Percentiles rank a stretch among this genome's conserved stretches.
Conservation (phyloP, 1,284 basidiomycete genomes). For the Exsudoporus floridanus region DNA sequence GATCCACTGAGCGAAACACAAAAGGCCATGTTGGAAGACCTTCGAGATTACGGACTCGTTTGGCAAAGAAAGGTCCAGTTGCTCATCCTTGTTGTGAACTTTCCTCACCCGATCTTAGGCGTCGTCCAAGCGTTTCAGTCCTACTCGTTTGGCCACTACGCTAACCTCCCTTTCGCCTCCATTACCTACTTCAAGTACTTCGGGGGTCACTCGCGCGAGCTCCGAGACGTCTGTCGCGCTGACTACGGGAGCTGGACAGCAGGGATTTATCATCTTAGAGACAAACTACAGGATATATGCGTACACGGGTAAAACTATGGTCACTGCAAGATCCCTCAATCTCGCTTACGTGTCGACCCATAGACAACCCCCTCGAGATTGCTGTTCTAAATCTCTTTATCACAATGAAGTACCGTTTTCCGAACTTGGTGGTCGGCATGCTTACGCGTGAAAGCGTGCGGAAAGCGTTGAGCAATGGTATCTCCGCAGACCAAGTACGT, state of each 20-base stretch:
- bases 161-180: slow-evolving; percentile 81
- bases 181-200: slow-evolving; percentile 60
- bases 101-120: slow-evolving; percentile 41
- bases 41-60: slow-evolving; percentile 93
- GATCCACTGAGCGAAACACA: slow-evolving; percentile 81
- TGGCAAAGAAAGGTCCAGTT: slow-evolving; percentile 69
- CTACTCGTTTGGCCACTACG: slow-evolving; percentile 95
- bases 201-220: slow-evolving; percentile 33
- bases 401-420: slow-evolving; percentile 89
- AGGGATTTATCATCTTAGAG: slow-evolving; percentile 95
- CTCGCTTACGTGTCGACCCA: slow-evolving; percentile 20
- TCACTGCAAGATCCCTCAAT: slow-evolving; percentile 1
- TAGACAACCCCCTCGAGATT: slow-evolving; percentile 94
- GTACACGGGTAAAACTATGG: slow-evolving; percentile 75
- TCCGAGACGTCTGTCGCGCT: slow-evolving; percentile 27
- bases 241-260: slow-evolving; percentile 52
- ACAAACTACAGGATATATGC: slow-evolving; percentile 99
- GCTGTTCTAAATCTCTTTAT: slow-evolving; percentile 96
- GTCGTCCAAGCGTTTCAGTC: slow-evolving; percentile 80
- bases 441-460: slow-evolving; percentile 96
- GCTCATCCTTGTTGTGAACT: not conserved
- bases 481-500: slow-evolving; percentile 90
- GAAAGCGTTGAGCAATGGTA: slow-evolving; percentile 91
- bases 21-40: slow-evolving; percentile 85
- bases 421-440: slow-evolving; percentile 93